Evolutionary conservation across 345 rosid species (phyloP).

Genomic region (Rhodomyrtus tomentosa): DNA sequence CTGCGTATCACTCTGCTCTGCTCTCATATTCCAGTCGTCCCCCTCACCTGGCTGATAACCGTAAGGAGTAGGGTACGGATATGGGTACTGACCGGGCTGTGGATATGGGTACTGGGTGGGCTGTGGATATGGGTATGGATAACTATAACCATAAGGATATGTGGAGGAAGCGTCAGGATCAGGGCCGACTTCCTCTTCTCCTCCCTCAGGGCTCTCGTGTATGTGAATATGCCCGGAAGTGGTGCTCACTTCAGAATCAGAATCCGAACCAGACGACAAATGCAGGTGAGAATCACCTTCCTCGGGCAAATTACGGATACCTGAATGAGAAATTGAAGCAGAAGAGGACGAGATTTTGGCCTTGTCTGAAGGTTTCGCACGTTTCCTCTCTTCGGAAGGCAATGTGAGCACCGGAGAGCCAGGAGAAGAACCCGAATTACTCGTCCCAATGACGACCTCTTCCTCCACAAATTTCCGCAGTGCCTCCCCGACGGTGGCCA

Average conservation of each 20-base stretch:
- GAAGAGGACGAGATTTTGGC: slow-evolving; percentile 33
- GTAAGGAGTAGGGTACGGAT: background rate
- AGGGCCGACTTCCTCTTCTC: background rate
- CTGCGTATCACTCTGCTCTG: slow-evolving; percentile 13
- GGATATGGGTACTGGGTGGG: background rate
- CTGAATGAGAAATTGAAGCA: slow-evolving; percentile 53
- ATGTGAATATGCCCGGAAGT: slow-evolving; percentile 46
- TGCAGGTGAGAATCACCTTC: slow-evolving; percentile 44
- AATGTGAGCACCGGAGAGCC: slow-evolving; percentile 73
- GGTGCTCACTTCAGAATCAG: slow-evolving; percentile 31
- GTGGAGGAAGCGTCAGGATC: background rate
- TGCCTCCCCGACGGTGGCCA: slow-evolving; percentile 68
- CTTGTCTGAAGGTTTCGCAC: background rate
- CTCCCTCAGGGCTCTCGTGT: slow-evolving; percentile 15
- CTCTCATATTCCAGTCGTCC: slow-evolving; percentile 16
- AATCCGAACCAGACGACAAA: slow-evolving; percentile 53
- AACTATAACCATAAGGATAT: slow-evolving; percentile 9
- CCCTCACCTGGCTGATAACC: slow-evolving; percentile 26
- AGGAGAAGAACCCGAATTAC: slow-evolving; percentile 12
- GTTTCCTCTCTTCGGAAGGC: slow-evolving; percentile 63
- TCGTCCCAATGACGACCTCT: slow-evolving; percentile 45
- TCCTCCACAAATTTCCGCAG: slow-evolving; percentile 73
- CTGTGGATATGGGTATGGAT: slow-evolving; percentile 8
- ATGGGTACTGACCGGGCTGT: background rate
- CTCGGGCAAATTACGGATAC: slow-evolving; percentile 10